Conservation (phyloP, 2,329 filamentous ascomycete genomes). For the Aureobasidium sp. region DNA sequence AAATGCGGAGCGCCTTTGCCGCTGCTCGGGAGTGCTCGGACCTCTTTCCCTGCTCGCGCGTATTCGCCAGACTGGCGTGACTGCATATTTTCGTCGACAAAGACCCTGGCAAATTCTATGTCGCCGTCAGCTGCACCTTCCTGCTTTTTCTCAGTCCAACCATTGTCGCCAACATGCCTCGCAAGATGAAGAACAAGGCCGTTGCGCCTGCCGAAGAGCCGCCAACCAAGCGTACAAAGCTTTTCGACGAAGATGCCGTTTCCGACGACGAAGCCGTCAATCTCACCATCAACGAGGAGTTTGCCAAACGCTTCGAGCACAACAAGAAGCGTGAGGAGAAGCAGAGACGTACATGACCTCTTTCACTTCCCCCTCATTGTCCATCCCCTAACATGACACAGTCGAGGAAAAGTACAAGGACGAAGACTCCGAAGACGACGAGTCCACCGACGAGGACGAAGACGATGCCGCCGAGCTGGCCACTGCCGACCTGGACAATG, state of each 20-base stretch:
- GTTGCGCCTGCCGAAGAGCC: constrained; percentile 12
- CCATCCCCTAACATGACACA: constrained; percentile 31
- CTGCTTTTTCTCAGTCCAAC: not conserved
- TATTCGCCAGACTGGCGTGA: not conserved
- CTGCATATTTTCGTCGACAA: not conserved
- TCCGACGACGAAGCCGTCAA: constrained; percentile 22
- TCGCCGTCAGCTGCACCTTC: not conserved
- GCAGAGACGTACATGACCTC: constrained; percentile 51
- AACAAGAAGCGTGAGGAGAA: constrained; percentile 95
- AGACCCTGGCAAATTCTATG: constrained; percentile 9
- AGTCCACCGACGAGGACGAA: constrained; percentile 68
- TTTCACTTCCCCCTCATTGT: constrained; percentile 15
- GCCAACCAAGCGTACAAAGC: constrained; percentile 28
- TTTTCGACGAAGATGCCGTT: constrained; percentile 22
- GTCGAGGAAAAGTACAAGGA: constrained; percentile 80
- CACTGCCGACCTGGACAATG: constrained; percentile 75
- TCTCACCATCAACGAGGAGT: constrained; percentile 78
- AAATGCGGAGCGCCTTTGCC: not conserved
- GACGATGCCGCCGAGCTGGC: constrained; percentile 85
- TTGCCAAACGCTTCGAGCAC: constrained; percentile 81
- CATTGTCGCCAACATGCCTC: constrained; percentile 3
- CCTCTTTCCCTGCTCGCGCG: not conserved
- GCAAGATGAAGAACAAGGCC: constrained; percentile 14
- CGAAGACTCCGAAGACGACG: constrained; percentile 50
- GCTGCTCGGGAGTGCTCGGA: constrained; percentile 2